Percentiles rank a stretch among this genome's conserved stretches.
These are phyloP conservation scores for Hondaea fermentalgiana DNA, from an alignment of 108 stramenopile species.

Conservation along the genomic window DNA sequence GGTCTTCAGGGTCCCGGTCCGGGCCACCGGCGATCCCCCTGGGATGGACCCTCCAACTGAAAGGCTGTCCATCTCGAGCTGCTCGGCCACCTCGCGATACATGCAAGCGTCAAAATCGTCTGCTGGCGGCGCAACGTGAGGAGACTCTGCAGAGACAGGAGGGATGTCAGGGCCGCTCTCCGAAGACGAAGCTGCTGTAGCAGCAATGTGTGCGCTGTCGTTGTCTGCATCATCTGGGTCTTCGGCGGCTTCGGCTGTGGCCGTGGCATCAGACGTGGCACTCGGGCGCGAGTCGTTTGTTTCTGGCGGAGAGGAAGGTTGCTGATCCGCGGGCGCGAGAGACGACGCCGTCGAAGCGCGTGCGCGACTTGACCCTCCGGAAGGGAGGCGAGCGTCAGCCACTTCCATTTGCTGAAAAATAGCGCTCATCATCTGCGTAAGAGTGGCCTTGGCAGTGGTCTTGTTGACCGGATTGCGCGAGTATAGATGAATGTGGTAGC, in stretches of 20 bases:
- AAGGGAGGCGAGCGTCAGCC: constrained; percentile 34
- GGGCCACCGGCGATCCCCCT: no score
- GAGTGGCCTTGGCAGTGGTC: constrained; percentile 83
- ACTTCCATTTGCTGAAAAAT: constrained; percentile 87
- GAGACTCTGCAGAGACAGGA: no score
- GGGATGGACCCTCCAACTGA: neutral
- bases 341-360: neutral
- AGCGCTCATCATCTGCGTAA: constrained; percentile 79
- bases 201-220: neutral
- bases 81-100: neutral
- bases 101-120: neutral
- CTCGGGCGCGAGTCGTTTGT: neutral
- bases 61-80: neutral
- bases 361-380: neutral
- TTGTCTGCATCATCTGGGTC: neutral
- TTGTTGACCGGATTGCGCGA: constrained; percentile 67
- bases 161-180: no score
- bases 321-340: no score
- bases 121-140: neutral
- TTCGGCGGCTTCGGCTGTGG: neutral
- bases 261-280: neutral
- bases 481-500: constrained; percentile 82
- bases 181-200: neutral
- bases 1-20: neutral
- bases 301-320: no score